Evolutionary conservation across 208 protist species (phyloP), one percentile per base, ranked within the genome.

Genomic region (Wallacemonas rigidus): DNA sequence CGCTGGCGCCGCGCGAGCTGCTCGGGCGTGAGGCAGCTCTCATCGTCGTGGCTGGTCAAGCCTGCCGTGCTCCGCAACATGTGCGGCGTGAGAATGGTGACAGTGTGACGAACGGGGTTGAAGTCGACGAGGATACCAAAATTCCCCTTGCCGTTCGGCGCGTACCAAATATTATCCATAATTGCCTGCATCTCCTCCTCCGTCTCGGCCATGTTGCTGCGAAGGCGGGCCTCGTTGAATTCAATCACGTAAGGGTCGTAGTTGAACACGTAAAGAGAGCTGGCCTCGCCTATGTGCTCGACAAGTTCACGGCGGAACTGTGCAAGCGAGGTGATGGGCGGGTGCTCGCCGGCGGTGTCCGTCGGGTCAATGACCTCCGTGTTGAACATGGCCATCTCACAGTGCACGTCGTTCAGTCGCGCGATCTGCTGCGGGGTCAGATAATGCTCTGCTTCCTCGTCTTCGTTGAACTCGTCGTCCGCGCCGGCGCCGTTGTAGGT

Each of bases 211-310:
- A 83, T 79, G 76, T 95, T 94, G 53, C 85, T 79, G 47, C 79
- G 81, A 77, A 93, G 83, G 41, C 82, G 80, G 74, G 88, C 71
- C 80, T 96, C 88, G 43, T 85, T 69, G 81, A 93, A 82, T 69
- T 97, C 89, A 72, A 97, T 77, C 41, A 92, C 57, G 79, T 96
- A 92, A 17, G 93, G 93, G 69, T 97, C 87, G 77, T 85, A 95
- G 77, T 97, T 93, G 67, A 97, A 84, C 70, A 97, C 85, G 81
- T 88, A 93, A 12, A 91, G 77, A 7, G 86, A 87, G 50, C 85
- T 76, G 41, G 64, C 55, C 38, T 94, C 86, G 2, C n/a, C 69
- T 7, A 82, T 74, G 72, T 93, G 76, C 50, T 67, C 68, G 40
- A 90, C 76, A 9, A 96, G 71, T 71, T 94, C 88, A 73, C 95